These are phyloP conservation scores for Kodamaea neixiangensis DNA, from an alignment of 805 yeast species.

Conservation along the genomic window DNA sequence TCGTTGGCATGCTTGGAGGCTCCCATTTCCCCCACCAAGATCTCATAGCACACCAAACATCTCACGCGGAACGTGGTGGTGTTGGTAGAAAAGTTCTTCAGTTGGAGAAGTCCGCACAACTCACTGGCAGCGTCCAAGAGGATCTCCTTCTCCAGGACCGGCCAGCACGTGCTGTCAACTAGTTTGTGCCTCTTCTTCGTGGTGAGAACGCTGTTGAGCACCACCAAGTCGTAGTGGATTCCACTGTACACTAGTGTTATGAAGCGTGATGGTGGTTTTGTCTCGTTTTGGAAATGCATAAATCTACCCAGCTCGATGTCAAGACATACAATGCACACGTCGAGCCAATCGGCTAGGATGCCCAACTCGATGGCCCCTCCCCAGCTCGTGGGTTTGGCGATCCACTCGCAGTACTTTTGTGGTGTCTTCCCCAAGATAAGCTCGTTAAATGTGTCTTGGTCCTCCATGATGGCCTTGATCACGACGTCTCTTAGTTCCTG, in stretches of 20 bases:
- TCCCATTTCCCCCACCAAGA: conserved; percentile 61
- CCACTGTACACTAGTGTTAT: conserved; percentile 66
- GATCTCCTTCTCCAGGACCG: conserved; percentile 15
- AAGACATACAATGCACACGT: conserved; percentile 55
- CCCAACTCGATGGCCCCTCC: conserved; percentile 83
- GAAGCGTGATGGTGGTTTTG: conserved; percentile 39
- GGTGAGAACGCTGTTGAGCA: conserved; percentile 28
- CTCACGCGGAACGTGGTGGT: conserved; percentile 57
- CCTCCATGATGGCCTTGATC: conserved; percentile 43
- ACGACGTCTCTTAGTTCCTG: conserved; percentile 54
- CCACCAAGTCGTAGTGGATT: conserved; percentile 69
- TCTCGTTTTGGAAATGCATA: conserved; percentile 50
- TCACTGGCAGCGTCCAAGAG: conserved; percentile 39
- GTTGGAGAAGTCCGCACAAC: conserved; percentile 48
- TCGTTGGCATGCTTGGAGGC: conserved; percentile 63
- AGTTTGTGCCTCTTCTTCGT: conserved; percentile 23
- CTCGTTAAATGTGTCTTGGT: conserved; percentile 47
- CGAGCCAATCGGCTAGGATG: conserved; percentile 55
- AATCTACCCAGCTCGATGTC: conserved; percentile 64
- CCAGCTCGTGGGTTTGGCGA: conserved; percentile 61
- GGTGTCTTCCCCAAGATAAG: conserved; percentile 57
- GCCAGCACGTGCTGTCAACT: conserved; percentile 46
- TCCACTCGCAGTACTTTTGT: conserved; percentile 61
- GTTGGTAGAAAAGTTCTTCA: conserved; percentile 62
- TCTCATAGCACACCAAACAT: conserved; percentile 56